Evolutionary conservation across 495 filamentous ascomycete genomes (phyloP).

Genomic region (Pseudoneurospora amorphoporcata): DNA sequence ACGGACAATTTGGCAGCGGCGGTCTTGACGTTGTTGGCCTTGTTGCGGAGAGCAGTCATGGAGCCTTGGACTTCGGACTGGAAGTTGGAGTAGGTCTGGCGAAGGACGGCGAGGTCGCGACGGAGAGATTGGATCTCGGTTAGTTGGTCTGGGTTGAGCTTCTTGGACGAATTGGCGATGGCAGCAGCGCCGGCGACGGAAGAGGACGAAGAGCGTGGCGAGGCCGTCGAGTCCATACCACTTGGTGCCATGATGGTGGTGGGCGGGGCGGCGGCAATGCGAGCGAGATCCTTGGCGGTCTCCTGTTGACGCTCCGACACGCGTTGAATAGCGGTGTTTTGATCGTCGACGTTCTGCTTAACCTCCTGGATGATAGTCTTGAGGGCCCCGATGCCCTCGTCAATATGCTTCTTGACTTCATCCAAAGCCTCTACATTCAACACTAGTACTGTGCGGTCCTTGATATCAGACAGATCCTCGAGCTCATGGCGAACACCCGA

Average conservation of each 20-base stretch:
- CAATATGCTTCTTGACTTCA: slow-evolving; percentile 92
- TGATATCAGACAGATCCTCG: slow-evolving; percentile 90
- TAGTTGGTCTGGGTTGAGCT: slow-evolving; percentile 43
- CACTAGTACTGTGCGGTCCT: slow-evolving; percentile 86
- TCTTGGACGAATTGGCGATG: slow-evolving; percentile 12
- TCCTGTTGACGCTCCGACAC: slow-evolving; percentile 92
- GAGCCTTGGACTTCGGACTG: slow-evolving; percentile 77
- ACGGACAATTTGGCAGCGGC: slow-evolving; percentile 57
- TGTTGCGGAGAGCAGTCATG: slow-evolving; percentile 71
- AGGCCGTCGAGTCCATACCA: slow-evolving; percentile 16
- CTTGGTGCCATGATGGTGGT: slow-evolving; percentile 24
- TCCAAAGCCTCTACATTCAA: slow-evolving; percentile 92
- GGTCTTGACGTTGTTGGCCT: slow-evolving; percentile 69
- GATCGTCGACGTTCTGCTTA: slow-evolving; percentile 66
- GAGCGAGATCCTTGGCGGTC: slow-evolving; percentile 80
- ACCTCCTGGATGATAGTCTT: slow-evolving; percentile 72
- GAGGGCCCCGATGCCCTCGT: slow-evolving; percentile 78
- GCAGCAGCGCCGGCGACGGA: slow-evolving; percentile 4
- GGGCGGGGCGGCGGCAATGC: slow-evolving; percentile 60
- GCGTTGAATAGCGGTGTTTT: slow-evolving; percentile 65
- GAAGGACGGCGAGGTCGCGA: slow-evolving; percentile 82
- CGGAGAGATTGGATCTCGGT: slow-evolving; percentile 72
- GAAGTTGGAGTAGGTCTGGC: slow-evolving; percentile 88
- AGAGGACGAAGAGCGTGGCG: slow-evolving; percentile 17
- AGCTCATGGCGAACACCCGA: slow-evolving; percentile 93